These are phyloP conservation scores for bread wheat (Triticum aestivum) DNA, from an alignment of 176 grass and related monocot species.

Conservation along the genomic window IWGSC_CS_RefSeq_v2.1 NC_057797.1:550654422-550654921, in stretches of 20 bases:
- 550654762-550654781: conserved; percentile 44
- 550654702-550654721: conserved; percentile 43
- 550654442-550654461: too few relatives aligned
- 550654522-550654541: conserved; percentile 43
- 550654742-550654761: conserved; percentile 20
- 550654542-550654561: conserved; percentile 53
- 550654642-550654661: conserved; percentile 69
- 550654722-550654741: conserved; percentile 34
- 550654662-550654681: conserved; percentile 70
- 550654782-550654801: conserved; percentile 63
- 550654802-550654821: conserved; percentile 48
- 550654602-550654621: conserved; percentile 71
- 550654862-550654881: conserved; percentile 35
- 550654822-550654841: conserved; percentile 56
- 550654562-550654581: conserved; percentile 44
- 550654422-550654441: too few relatives aligned
- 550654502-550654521: too few relatives aligned
- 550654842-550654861: conserved; percentile 50
- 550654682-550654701: conserved; percentile 63
- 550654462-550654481: too few relatives aligned
- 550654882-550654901: conserved; percentile 58
- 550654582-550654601: conserved; percentile 72
- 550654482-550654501: too few relatives aligned
- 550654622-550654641: conserved; percentile 44
- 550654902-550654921: conserved; percentile 55